Conservation (phyloP, 306 rosid species). For the Acacia acuminata region DNA sequence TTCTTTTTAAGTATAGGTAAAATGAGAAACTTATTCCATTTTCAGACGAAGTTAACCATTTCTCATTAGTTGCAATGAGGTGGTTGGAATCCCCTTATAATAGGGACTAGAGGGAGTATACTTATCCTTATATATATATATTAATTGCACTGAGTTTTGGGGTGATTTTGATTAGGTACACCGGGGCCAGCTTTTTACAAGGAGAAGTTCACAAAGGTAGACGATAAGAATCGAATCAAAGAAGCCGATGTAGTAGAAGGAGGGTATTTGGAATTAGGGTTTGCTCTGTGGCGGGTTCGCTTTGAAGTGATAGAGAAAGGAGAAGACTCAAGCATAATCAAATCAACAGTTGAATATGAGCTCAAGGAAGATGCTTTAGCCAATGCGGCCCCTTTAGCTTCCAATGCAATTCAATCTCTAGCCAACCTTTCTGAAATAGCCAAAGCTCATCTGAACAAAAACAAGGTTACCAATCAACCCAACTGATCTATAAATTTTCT, state of each 20-base stretch:
- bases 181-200: conserved; percentile 22
- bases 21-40: too few relatives aligned
- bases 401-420: conserved; percentile 35
- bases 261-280: conserved; percentile 61
- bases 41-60: too few relatives aligned
- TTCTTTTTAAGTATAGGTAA: too few relatives aligned
- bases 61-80: too few relatives aligned
- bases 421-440: conserved; percentile 19
- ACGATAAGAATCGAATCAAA: conserved; percentile 52
- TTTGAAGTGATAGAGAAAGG: conserved; percentile 50
- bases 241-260: conserved; percentile 69
- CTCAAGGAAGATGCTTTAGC: conserved; percentile 55
- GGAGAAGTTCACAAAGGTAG: conserved; percentile 61
- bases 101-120: too few relatives aligned
- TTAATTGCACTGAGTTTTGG: neutral
- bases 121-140: neutral
- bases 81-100: too few relatives aligned
- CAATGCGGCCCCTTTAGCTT: conserved; percentile 45
- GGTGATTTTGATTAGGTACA: neutral
- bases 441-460: conserved; percentile 34
- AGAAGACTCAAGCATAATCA: conserved; percentile 46
- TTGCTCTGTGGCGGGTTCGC: conserved; percentile 45
- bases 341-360: conserved; percentile 50
- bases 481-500: neutral
- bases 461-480: neutral